phyloP scores from a whole-genome alignment of 2,329 filamentous ascomycete species.

The Fusarium subglutinans region DNA sequence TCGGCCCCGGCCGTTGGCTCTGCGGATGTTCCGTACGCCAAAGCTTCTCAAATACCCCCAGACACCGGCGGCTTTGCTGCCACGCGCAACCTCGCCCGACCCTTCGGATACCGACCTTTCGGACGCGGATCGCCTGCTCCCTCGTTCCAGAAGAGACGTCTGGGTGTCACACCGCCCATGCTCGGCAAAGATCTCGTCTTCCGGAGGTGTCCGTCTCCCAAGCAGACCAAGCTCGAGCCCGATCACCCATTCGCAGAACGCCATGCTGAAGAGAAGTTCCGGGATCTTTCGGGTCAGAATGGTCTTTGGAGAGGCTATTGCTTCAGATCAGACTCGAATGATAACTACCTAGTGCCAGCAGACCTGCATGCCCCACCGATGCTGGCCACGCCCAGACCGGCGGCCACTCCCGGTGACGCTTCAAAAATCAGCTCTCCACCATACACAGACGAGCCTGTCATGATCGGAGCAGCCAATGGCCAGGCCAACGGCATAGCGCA shows the following conservation, averaged over 20 bases:
- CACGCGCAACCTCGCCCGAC: slow-evolving; percentile 42
- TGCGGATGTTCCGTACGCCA: slow-evolving; percentile 36
- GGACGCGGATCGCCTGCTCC: slow-evolving; percentile 47
- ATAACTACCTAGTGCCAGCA: slow-evolving; percentile 52
- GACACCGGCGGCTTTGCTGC: slow-evolving; percentile 51
- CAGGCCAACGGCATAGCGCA: slow-evolving; percentile 34
- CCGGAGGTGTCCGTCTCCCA: slow-evolving; percentile 82
- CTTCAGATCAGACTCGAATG: slow-evolving; percentile 53
- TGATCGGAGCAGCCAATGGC: slow-evolving; percentile 38
- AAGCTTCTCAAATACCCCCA: slow-evolving; percentile 49
- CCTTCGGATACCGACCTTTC: slow-evolving; percentile 54
- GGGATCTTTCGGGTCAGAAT: slow-evolving; percentile 64
- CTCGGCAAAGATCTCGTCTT: slow-evolving; percentile 83
- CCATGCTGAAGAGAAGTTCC: slow-evolving; percentile 59
- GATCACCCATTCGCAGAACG: slow-evolving; percentile 69
- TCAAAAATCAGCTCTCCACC: slow-evolving; percentile 52
- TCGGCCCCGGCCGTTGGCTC: slow-evolving; percentile 31
- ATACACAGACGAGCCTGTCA: slow-evolving; percentile 54
- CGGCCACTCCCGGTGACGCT: slow-evolving; percentile 50
- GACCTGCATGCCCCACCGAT: slow-evolving; percentile 58
- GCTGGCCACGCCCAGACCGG: slow-evolving; percentile 60
- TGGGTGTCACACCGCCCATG: slow-evolving; percentile 81
- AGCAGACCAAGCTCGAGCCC: slow-evolving; percentile 84
- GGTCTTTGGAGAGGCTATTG: slow-evolving; percentile 85
- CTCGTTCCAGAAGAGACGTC: slow-evolving; percentile 57